Percentiles rank a stretch among this genome's conserved stretches.
Evolutionary conservation across 768 basidiomycete species (phyloP).

Genomic region (Tulasnella calospora): DNA sequence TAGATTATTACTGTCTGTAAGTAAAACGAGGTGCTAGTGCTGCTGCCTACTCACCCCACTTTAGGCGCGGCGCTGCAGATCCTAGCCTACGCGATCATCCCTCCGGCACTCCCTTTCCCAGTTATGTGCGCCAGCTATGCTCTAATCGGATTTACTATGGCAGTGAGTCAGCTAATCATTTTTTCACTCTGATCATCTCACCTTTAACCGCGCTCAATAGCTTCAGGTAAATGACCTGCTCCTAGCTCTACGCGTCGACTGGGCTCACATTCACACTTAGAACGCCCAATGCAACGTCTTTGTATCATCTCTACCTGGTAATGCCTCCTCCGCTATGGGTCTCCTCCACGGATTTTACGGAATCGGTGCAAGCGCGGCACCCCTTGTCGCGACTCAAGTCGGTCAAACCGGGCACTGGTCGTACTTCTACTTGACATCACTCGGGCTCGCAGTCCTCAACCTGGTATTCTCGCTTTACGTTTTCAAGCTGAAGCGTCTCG

Average conservation of each 20-base stretch:
- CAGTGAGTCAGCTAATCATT: constrained; percentile 9
- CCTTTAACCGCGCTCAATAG: not conserved
- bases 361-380: constrained; percentile 44
- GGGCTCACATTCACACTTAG: constrained; percentile 30
- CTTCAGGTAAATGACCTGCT: not conserved
- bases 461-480: constrained; percentile 48
- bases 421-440: constrained; percentile 67
- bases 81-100: constrained; percentile 1
- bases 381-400: constrained; percentile 79
- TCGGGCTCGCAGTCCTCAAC: constrained; percentile 60
- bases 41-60: not conserved
- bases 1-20: constrained; percentile 1
- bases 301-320: constrained; percentile 41
- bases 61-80: constrained; percentile 9
- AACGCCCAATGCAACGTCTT: constrained; percentile 50
- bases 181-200: not conserved
- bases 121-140: constrained; percentile 42
- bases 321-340: constrained; percentile 42
- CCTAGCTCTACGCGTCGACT: too few relatives aligned
- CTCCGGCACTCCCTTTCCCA: constrained; percentile 17
- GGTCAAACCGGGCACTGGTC: constrained; percentile 62
- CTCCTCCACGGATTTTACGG: constrained; percentile 41
- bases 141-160: constrained; percentile 42
- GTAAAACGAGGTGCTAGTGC: not conserved
- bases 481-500: constrained; percentile 44